Evolutionary conservation across 257 asterid species (phyloP).

Genomic region (Fraxinus cuspidata): DNA sequence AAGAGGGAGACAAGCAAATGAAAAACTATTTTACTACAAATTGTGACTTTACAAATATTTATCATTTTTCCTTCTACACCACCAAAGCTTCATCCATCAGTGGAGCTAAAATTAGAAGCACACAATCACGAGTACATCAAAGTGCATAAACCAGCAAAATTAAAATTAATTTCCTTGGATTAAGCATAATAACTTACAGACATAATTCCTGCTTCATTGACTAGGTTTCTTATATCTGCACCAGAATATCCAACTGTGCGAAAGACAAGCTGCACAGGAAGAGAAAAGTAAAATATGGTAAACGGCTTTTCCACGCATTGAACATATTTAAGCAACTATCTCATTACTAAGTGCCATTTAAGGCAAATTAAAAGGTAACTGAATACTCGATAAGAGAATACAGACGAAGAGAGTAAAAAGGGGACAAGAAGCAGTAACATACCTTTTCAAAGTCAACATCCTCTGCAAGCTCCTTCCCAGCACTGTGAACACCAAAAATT

Average conservation of each 20-base stretch:
- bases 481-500: conserved; percentile 94
- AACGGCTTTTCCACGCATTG: conserved; percentile 5
- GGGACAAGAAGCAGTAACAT: conserved; percentile 26
- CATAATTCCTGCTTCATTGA: conserved; percentile 97
- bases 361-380: conserved; percentile 6
- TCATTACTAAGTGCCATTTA: background rate
- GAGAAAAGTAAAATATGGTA: conserved; percentile 23
- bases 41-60: background rate
- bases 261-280: conserved; percentile 76
- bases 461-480: conserved; percentile 79
- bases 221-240: conserved; percentile 91
- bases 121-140: background rate
- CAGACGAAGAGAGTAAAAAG: background rate
- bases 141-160: conserved; percentile 1
- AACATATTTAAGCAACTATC: background rate
- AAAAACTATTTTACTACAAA: background rate
- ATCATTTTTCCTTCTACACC: background rate
- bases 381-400: conserved; percentile 24
- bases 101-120: background rate
- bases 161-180: conserved; percentile 18
- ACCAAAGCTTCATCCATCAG: background rate
- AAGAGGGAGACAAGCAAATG: background rate
- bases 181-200: conserved; percentile 63
- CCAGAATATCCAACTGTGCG: conserved; percentile 99
- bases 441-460: conserved; percentile 93